Conservation (phyloP, 257 asterid genomes). For the Ocimum tenuiflorum region DNA sequence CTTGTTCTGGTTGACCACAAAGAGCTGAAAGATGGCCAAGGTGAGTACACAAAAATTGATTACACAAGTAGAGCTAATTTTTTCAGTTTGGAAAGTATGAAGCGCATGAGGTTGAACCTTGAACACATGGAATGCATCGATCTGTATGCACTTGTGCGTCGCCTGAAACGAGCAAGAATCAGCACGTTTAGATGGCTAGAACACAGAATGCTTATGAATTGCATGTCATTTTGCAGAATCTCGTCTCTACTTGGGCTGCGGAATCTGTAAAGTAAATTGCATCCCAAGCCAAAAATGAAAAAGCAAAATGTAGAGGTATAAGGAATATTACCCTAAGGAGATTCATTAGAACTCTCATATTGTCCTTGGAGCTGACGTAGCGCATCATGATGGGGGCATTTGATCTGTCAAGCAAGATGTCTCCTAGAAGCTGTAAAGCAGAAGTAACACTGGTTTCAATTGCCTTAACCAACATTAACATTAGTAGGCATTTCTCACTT, state of each 20-base stretch:
- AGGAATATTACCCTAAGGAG: conserved; percentile 65
- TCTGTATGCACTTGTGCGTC: conserved; percentile 72
- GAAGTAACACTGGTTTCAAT: not conserved
- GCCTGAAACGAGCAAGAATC: too few species aligned
- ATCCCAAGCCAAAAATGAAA: too few species aligned
- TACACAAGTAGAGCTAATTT: not conserved
- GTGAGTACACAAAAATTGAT: not conserved
- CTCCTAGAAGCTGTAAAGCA: conserved; percentile 70
- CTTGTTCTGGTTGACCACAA: conserved; percentile 81
- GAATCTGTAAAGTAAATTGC: too few species aligned
- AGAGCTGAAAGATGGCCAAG: conserved; percentile 46
- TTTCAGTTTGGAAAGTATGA: too few species aligned
- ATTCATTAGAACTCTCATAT: conserved; percentile 73
- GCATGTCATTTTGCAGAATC: too few species aligned
- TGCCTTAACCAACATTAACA: not conserved
- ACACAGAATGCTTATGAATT: not conserved
- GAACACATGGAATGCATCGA: conserved; percentile 85
- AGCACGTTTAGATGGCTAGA: too few species aligned
- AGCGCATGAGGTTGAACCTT: conserved; percentile 44
- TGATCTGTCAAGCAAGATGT: conserved; percentile 78
- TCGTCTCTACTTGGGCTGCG: too few species aligned
- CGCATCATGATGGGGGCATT: conserved; percentile 70
- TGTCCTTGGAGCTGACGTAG: conserved; percentile 66
- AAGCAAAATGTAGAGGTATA: too few species aligned
- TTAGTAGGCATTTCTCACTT: not conserved